A percentile compares a stretch with the other conserved stretches of the same genome.
phyloP scores from a whole-genome alignment of 257 asterid genomes.

The Verbascum thapsus region DNA sequence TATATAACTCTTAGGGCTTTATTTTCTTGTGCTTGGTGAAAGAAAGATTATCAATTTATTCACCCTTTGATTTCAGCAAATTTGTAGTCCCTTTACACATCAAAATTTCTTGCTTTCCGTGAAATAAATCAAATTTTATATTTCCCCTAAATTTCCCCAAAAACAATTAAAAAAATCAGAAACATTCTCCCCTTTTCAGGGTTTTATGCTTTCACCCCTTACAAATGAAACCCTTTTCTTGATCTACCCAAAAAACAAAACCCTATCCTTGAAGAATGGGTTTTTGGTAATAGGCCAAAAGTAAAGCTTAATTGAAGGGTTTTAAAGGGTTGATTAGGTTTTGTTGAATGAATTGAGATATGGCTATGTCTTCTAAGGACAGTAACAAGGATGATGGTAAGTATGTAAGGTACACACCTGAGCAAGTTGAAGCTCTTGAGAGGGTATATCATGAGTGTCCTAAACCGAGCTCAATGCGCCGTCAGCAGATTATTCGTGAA shows the following conservation, averaged over 20 bases:
- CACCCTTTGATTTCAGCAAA: constrained; percentile 25
- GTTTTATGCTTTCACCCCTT: not conserved
- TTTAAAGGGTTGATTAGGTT: not conserved
- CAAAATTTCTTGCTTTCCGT: constrained; percentile 33
- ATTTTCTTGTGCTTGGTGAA: constrained; percentile 29
- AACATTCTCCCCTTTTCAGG: constrained; percentile 20
- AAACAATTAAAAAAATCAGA: constrained; percentile 20
- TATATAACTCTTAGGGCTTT: constrained; percentile 23
- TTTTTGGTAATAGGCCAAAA: constrained; percentile 20
- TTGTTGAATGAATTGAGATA: constrained; percentile 26
- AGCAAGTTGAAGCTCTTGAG: constrained; percentile 93
- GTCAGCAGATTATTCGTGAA: constrained; percentile 89
- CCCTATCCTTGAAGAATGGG: constrained; percentile 14
- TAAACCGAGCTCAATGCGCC: constrained; percentile 83
- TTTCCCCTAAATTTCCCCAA: not conserved
- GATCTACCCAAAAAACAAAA: too few relatives aligned
- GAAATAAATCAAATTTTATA: constrained; percentile 2
- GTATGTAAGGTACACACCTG: constrained; percentile 83
- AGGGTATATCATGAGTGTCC: constrained; percentile 93
- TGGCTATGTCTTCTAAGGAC: constrained; percentile 75
- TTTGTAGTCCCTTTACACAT: constrained; percentile 27
- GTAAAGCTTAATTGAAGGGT: constrained; percentile 12
- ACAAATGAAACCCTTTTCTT: too few relatives aligned
- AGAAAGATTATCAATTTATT: constrained; percentile 18
- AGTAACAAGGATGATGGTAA: constrained; percentile 79